Evolutionary conservation across 495 filamentous ascomycete species (phyloP), one percentile per base, ranked within the genome.

Genomic region (Penicillium cosmopolitanum): DNA sequence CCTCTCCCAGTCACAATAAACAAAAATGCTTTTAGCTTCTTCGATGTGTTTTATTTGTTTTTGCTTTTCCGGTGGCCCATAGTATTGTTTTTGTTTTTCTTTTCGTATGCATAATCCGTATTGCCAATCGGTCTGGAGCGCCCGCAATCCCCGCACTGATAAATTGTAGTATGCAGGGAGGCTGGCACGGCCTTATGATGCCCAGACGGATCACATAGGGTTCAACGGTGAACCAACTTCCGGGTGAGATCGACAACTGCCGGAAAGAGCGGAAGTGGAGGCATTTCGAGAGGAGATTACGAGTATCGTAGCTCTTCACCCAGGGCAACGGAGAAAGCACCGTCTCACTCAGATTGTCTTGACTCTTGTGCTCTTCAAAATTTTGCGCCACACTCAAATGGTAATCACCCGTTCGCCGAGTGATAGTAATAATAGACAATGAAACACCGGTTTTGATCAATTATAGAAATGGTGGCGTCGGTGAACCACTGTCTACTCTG

Each of bases 201-300:
- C 23, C 19, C 21, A 28, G 46, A n/a, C 36, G 21, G 34, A 13
- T 15, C 33, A 12, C 34, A 43, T 42, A 42, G 42, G 35, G 35
- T 57, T 43, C 46, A 51, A 57, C 46, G 47, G 47, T 43, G 47
- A 19, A 8, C 55, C 21, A 21, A 18, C 34, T 50, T 40, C 51
- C 11, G 31, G 25, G 5, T 31, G 31, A 42, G 15, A 38, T 51
- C 50, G 19, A n/a, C 57, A 59, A 15, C 19, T 21, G 10, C n/a
- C 25, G 40, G 50, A 53, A 53, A 42, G 43, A n/a, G 40, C 23
- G 53, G 42, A 51, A 35, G 0, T 19, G 23, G 44, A 50, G 43
- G 44, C 21, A 23, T 55, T 4, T 13, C 7, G 21, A 31, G 53
- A 54, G 44, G 46, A 51, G 51, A 19, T 48, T 21, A 21, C 19